Percentiles rank a stretch among this genome's conserved stretches.
Conservation (phyloP, 768 basidiomycete genomes). For the Leucogyrophana mollusca region DNA sequence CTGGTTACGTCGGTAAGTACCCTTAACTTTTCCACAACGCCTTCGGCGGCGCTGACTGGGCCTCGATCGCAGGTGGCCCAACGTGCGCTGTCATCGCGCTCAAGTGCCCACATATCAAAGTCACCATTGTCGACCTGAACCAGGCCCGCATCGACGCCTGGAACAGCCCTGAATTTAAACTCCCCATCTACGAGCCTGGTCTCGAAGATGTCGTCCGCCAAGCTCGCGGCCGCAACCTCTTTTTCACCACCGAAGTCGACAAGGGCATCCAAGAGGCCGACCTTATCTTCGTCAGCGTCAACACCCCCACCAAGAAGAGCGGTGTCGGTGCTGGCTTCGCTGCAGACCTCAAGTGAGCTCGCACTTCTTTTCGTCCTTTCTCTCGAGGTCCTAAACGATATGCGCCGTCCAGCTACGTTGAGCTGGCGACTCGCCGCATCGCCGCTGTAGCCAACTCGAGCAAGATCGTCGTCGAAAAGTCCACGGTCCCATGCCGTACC, state of each 20-base stretch:
- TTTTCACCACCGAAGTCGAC: slow-evolving; percentile 96
- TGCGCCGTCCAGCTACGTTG: slow-evolving; percentile 74
- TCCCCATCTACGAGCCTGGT: slow-evolving; percentile 98
- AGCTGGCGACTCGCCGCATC: slow-evolving; percentile 94
- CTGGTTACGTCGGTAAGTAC: slow-evolving; percentile 87
- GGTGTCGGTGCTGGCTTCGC: slow-evolving; percentile 98
- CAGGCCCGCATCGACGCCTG: slow-evolving; percentile 92
- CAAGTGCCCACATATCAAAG: slow-evolving; percentile 88
- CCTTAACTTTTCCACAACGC: slow-evolving; percentile 3
- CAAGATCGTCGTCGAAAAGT: slow-evolving; percentile 99
- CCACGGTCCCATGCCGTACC: slow-evolving; percentile 97
- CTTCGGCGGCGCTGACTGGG: slow-evolving; percentile 9
- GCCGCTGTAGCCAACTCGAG: slow-evolving; percentile 85
- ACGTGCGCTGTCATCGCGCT: slow-evolving; percentile 94
- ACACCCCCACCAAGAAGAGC: slow-evolving; percentile 98
- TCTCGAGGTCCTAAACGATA: background rate
- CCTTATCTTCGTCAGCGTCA: slow-evolving; percentile 97
- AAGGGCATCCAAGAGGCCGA: slow-evolving; percentile 92
- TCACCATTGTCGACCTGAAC: slow-evolving; percentile 99
- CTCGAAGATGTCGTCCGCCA: slow-evolving; percentile 86
- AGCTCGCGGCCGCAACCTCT: slow-evolving; percentile 91
- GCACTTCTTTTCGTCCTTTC: slow-evolving; percentile 1
- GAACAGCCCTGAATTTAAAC: slow-evolving; percentile 81
- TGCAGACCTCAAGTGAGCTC: slow-evolving; percentile 91
- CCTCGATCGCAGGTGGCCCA: slow-evolving; percentile 68